phyloP scores from a whole-genome alignment of 2,329 filamentous ascomycete species.

The Cladosporium sp. region DNA sequence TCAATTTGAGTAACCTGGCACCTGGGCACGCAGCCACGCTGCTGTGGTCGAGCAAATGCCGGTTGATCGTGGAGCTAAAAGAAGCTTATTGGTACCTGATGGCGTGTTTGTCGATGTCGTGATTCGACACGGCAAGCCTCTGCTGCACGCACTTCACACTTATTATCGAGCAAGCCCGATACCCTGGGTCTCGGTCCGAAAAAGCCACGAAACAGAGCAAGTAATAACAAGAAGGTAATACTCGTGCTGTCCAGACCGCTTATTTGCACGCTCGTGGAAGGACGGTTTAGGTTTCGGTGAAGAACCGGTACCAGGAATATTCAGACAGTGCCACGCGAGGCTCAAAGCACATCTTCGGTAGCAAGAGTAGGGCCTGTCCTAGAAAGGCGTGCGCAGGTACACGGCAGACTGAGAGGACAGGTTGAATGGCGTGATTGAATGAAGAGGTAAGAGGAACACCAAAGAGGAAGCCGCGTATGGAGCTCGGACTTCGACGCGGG shows the following conservation, averaged over 20 bases:
- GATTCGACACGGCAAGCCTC: constrained; percentile 10
- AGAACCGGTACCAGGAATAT: constrained; percentile 25
- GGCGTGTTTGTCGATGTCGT: constrained; percentile 8
- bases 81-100: constrained; percentile 13
- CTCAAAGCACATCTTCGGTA: not conserved
- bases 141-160: constrained; percentile 20
- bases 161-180: not conserved
- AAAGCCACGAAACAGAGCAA: not conserved
- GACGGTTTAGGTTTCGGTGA: constrained; percentile 17
- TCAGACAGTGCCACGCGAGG: constrained; percentile 1
- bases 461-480: too few species aligned
- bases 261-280: not conserved
- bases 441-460: not conserved
- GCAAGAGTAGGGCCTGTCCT: not conserved
- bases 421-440: not conserved
- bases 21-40: not conserved
- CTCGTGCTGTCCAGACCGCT: not conserved
- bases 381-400: not conserved
- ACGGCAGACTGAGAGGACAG: not conserved
- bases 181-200: not conserved
- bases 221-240: not conserved
- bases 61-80: constrained; percentile 4
- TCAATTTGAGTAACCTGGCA: not conserved
- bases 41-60: not conserved
- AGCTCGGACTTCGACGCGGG: not conserved